Conservation (phyloP, 345 rosid species). For the Kernera saxatilis region DNA sequence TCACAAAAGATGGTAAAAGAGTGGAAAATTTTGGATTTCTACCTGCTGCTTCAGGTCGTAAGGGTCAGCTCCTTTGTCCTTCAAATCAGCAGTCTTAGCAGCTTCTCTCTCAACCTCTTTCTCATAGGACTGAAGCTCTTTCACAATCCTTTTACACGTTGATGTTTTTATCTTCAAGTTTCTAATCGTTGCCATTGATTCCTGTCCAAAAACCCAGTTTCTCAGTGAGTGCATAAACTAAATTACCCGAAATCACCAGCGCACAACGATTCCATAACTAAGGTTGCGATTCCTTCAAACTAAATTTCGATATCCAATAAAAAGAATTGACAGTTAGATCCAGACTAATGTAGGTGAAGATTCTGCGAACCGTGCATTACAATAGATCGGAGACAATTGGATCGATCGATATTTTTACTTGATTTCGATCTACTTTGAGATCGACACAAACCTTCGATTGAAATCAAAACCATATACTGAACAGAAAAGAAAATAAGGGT, state of each 20-base stretch:
- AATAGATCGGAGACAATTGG: not conserved
- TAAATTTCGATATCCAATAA: too few relatives aligned
- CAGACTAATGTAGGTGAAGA: not conserved
- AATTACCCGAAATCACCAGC: too few relatives aligned
- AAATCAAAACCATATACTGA: not conserved
- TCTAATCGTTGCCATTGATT: conserved; percentile 55
- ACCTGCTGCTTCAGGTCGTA: conserved; percentile 98
- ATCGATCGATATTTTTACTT: not conserved
- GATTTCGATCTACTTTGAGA: not conserved
- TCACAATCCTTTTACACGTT: conserved; percentile 72
- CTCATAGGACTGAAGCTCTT: conserved; percentile 86
- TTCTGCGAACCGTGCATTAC: not conserved
- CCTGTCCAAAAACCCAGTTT: too few relatives aligned
- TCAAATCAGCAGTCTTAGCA: conserved; percentile 79
- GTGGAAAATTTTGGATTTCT: not conserved
- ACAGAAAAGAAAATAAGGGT: not conserved
- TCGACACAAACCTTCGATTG: not conserved
- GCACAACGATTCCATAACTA: not conserved
- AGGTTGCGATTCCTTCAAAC: not conserved
- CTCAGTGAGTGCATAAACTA: too few relatives aligned
- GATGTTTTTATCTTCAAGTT: conserved; percentile 74
- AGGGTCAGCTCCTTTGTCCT: conserved; percentile 85
- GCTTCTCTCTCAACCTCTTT: conserved; percentile 94
- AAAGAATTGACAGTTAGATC: not conserved
- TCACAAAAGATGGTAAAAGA: not conserved